Evolutionary conservation across 192 early-diverging fungal species (phyloP).

Genomic region (Chytriomyces sp.): DNA sequence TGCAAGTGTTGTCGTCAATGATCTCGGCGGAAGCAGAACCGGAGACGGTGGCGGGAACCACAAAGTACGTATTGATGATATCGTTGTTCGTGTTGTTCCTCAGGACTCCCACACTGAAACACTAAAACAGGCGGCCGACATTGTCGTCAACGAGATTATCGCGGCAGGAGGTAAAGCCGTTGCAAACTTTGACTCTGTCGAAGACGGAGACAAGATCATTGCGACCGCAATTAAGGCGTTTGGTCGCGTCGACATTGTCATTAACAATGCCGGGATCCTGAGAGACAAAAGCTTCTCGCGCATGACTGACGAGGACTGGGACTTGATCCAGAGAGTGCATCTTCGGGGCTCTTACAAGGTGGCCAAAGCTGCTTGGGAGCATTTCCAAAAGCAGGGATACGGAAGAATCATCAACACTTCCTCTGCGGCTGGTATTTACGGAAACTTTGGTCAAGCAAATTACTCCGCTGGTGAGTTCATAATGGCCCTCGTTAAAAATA

Average conservation of each 20-base stretch:
- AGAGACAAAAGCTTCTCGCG: slow-evolving; percentile 95
- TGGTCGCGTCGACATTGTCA: slow-evolving; percentile 91
- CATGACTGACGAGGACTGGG: slow-evolving; percentile 99
- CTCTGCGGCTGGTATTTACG: slow-evolving; percentile 97
- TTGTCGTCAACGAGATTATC: slow-evolving; percentile 93
- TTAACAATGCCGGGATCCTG: slow-evolving; percentile 96
- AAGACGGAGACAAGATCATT: slow-evolving; percentile 97
- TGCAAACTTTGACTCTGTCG: slow-evolving; percentile 96
- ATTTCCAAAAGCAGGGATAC: slow-evolving; percentile 94
- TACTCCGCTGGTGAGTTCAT: slow-evolving; percentile 71
- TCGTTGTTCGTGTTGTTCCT: background rate
- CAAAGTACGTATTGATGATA: slow-evolving; percentile 39
- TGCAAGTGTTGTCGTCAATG: slow-evolving; percentile 95
- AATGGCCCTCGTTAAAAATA: background rate
- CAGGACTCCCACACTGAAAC: background rate
- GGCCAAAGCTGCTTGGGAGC: slow-evolving; percentile 94
- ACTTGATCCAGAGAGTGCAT: slow-evolving; percentile 89
- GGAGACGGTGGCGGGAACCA: slow-evolving; percentile 74
- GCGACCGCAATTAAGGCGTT: slow-evolving; percentile 95
- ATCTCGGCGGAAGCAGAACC: slow-evolving; percentile 80
- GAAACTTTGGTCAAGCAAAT: slow-evolving; percentile 97
- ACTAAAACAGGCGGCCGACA: slow-evolving; percentile 76
- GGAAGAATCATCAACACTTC: slow-evolving; percentile 92
- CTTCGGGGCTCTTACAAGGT: slow-evolving; percentile 94
- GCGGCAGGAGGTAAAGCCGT: slow-evolving; percentile 89